Percentiles rank a stretch among this genome's conserved stretches.
phyloP scores from a whole-genome alignment of 805 yeast species.

The Candida nanaspora region DNA sequence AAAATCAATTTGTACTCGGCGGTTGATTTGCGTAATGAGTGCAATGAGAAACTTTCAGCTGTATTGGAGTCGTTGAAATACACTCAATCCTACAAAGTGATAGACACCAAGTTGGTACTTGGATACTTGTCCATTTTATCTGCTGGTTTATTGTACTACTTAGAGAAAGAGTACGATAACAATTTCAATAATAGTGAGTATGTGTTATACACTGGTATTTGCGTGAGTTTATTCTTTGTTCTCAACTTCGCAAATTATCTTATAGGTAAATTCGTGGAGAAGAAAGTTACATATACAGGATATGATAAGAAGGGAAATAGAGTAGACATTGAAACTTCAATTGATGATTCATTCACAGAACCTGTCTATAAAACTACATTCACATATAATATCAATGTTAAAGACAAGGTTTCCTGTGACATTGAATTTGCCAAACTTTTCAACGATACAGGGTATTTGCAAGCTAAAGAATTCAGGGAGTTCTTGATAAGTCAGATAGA shows the following conservation, averaged over 20 bases:
- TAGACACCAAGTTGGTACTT: conserved; percentile 40
- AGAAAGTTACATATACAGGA: conserved; percentile 43
- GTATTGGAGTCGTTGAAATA: conserved; percentile 38
- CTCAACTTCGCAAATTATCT: conserved; percentile 29
- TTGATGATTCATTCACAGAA: conserved; percentile 31
- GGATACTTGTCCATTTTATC: conserved; percentile 40
- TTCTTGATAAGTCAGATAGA: conserved; percentile 16
- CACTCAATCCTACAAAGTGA: conserved; percentile 36
- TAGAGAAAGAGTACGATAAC: conserved; percentile 39
- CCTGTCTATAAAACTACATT: conserved; percentile 29
- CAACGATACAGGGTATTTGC: conserved; percentile 38
- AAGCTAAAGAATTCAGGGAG: conserved; percentile 25
- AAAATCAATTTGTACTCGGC: conserved; percentile 34
- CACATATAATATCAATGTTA: conserved; percentile 8
- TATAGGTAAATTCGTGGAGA: conserved; percentile 28
- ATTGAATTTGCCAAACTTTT: conserved; percentile 36
- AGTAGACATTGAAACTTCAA: conserved; percentile 30
- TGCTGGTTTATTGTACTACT: conserved; percentile 37
- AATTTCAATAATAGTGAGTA: conserved; percentile 32
- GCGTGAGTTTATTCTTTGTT: conserved; percentile 31
- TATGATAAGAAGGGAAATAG: conserved; percentile 21
- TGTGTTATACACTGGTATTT: conserved; percentile 26
- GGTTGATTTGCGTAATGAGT: conserved; percentile 37
- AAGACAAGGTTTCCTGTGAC: conserved; percentile 9
- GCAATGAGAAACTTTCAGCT: conserved; percentile 40